Evolutionary conservation across 179 eudicot species (phyloP).

Genomic region (Pouteria campechiana): DNA sequence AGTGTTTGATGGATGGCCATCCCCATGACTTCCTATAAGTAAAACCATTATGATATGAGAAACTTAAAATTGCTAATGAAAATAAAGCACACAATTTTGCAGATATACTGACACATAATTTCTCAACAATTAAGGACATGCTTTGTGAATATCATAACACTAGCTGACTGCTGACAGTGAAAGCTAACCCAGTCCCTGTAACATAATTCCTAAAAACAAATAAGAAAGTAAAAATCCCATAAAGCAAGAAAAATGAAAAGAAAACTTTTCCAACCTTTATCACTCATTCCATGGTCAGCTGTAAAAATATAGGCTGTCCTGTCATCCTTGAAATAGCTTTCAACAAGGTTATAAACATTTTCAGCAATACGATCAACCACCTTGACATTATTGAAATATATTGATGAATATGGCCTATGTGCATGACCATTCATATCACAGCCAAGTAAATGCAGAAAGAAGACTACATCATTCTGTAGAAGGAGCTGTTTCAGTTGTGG

Average conservation of each 20-base stretch:
- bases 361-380: conserved; percentile 87
- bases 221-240: neutral
- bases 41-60: conserved; percentile 8
- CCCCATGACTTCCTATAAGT: conserved; percentile 88
- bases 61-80: neutral
- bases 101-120: neutral
- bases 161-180: no score
- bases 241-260: neutral
- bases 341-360: conserved; percentile 67
- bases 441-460: conserved; percentile 88
- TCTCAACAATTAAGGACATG: no score
- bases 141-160: no score
- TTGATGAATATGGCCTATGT: conserved; percentile 86
- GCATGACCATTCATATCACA: conserved; percentile 98
- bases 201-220: neutral
- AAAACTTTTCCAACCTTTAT: conserved; percentile 56
- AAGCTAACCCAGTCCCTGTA: neutral
- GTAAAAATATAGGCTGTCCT: conserved; percentile 83
- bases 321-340: conserved; percentile 78
- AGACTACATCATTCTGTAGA: conserved; percentile 57
- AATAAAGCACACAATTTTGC: neutral
- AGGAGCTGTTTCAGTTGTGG: conserved; percentile 48
- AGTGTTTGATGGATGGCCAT: conserved; percentile 89
- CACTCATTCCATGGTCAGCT: conserved; percentile 99
- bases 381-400: conserved; percentile 90